Percentiles rank a stretch among this genome's conserved stretches.
Evolutionary conservation across 176 grass and related monocot genomes (phyloP).

Genomic region (Aechmea fasciata): DNA sequence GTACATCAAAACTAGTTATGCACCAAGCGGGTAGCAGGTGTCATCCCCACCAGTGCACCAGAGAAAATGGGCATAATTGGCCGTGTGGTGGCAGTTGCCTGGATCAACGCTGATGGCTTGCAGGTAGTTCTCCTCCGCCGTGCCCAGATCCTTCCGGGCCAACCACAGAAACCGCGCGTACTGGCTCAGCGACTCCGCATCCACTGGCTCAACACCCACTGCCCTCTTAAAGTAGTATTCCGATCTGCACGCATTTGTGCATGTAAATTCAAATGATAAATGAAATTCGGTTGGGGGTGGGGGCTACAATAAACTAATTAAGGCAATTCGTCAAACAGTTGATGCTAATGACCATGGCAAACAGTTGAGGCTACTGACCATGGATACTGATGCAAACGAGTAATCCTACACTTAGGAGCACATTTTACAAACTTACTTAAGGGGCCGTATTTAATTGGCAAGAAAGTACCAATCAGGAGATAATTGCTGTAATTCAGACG

Average conservation of each 20-base stretch:
- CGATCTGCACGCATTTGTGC: conserved; percentile 6
- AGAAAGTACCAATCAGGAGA: too few species aligned
- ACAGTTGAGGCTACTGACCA: too few species aligned
- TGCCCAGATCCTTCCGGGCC: conserved; percentile 7
- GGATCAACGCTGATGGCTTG: conserved; percentile 21
- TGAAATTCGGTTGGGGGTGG: background rate
- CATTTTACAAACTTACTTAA: too few species aligned
- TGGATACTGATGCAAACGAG: too few species aligned
- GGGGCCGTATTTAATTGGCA: too few species aligned
- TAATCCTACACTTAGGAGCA: too few species aligned
- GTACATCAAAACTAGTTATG: background rate
- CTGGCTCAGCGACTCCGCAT: conserved; percentile 14
- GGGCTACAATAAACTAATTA: background rate
- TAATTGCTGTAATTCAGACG: too few species aligned
- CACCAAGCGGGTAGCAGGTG: conserved; percentile 18
- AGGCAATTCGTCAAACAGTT: too few species aligned
- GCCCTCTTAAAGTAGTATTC: conserved; percentile 30
- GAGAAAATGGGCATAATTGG: conserved; percentile 23
- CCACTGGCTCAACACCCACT: background rate
- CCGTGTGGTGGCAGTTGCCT: conserved; percentile 14
- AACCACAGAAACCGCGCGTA: conserved; percentile 20
- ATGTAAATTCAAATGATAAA: background rate
- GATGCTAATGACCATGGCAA: too few species aligned
- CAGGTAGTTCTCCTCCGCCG: conserved; percentile 22
- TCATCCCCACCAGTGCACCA: conserved; percentile 25